Evolutionary conservation across 2,329 filamentous ascomycete genomes (phyloP).

Genomic region (Rutstroemia sp.): DNA sequence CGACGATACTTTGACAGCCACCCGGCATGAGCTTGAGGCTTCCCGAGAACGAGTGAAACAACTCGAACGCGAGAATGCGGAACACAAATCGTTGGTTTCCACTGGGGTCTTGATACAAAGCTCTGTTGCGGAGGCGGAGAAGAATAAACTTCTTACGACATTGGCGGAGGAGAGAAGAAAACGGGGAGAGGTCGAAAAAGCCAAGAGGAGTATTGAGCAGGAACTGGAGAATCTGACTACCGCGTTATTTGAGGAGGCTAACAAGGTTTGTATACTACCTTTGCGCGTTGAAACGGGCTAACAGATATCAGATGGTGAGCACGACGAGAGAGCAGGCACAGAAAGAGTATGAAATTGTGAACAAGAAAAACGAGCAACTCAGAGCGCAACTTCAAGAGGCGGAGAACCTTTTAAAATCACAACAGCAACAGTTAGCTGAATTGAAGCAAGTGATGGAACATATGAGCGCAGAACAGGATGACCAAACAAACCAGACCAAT

Average conservation of each 20-base stretch:
- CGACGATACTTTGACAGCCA: constrained; percentile 78
- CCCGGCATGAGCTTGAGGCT: constrained; percentile 74
- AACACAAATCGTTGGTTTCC: constrained; percentile 62
- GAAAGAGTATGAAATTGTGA: constrained; percentile 70
- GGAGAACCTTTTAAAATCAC: constrained; percentile 75
- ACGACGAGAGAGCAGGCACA: constrained; percentile 84
- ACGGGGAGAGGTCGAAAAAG: constrained; percentile 60
- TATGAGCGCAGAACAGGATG: constrained; percentile 68
- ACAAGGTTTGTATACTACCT: constrained; percentile 50
- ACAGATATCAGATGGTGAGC: constrained; percentile 86
- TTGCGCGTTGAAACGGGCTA: constrained; percentile 35
- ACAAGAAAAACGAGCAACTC: constrained; percentile 82
- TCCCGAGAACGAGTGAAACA: constrained; percentile 59
- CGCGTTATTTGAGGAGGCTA: constrained; percentile 95
- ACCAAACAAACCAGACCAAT: constrained; percentile 58
- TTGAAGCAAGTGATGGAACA: constrained; percentile 89
- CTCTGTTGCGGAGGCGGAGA: constrained; percentile 67
- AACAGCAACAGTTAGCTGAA: constrained; percentile 88
- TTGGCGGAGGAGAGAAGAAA: constrained; percentile 59
- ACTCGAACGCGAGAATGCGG: constrained; percentile 53
- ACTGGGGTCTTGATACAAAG: constrained; percentile 71
- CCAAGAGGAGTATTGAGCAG: constrained; percentile 83
- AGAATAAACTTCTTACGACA: constrained; percentile 47
- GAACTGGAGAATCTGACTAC: constrained; percentile 87
- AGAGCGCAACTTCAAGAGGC: constrained; percentile 80